Base-by-base conservation (phyloP, 495 filamentous ascomycete species). In the Xanthoparmelia taractica region DNA sequence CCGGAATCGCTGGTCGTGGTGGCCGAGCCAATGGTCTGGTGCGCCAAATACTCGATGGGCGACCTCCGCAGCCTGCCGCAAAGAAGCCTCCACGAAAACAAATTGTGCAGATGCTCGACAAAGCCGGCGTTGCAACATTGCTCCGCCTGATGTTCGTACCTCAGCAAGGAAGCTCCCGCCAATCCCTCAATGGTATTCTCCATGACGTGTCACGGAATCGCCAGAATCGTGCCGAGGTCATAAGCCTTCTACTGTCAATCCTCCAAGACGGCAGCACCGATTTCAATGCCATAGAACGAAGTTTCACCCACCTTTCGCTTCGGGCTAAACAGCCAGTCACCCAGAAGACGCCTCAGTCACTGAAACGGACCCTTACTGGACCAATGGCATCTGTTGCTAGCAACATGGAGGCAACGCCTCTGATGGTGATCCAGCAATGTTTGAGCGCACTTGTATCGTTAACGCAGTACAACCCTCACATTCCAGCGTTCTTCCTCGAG, bases 131-230 rank as follows among this genome's bases (percentile, higher is more conserved):
- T 72, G 94, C 95, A 29, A 97, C 94, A 15, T 76, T 99, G 11
- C 82, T 99, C 40, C 90, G 94, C 20, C 80, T 99, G 17, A 96
- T 99, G 93, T 99, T 99, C 71, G 87, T 97, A 65, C 87, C 90
- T 50, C 89, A 96, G 65, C 88, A 92, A 60, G 89, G 88, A 38
- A 91, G 85, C 63, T 87, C 89, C 41, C 88, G 90, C 63, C 83
- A 82, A 59, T 88, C 87, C 37, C 80, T 99, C 23, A 89, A 92
- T 68, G 85, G 88, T 55, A 88, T 97, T 63, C 85, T 99, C 37
- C 82, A 87, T 66, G 87, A 94, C 65, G 86, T 96, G 55, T 97
- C 89, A 70, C 87, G 95, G 75, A 97, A 99, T 72, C 86, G 89
- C 17, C 92, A 97, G 67, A 97, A 94, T 70, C 85, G 94, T 43